These are phyloP conservation scores for Neofusicoccum umdonicola DNA, from an alignment of 2,329 filamentous ascomycete genomes.

Conservation along the genomic window DNA sequence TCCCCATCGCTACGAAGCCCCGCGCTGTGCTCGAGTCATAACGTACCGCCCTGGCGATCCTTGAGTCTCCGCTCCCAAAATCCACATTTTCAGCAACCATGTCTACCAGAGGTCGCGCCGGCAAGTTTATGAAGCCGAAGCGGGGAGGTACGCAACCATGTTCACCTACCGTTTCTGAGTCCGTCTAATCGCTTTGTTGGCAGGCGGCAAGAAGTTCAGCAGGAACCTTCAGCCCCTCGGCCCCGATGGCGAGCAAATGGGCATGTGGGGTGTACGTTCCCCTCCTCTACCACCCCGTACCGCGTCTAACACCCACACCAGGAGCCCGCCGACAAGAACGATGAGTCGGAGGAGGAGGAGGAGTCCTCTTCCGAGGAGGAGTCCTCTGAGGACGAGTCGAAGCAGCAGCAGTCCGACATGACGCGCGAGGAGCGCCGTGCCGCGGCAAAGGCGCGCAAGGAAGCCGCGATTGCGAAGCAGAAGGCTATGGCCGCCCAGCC, in stretches of 20 bases:
- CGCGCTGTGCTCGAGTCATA: conserved; percentile 15
- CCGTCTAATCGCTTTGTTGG: not conserved
- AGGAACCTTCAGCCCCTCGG: conserved; percentile 85
- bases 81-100: conserved; percentile 30
- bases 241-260: conserved; percentile 80
- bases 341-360: conserved; percentile 37
- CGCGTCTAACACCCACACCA: conserved; percentile 24
- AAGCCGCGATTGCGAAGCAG: conserved; percentile 77
- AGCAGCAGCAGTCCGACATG: conserved; percentile 51
- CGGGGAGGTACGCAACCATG: conserved; percentile 68
- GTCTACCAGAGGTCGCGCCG: conserved; percentile 71
- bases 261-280: conserved; percentile 74
- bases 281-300: not conserved
- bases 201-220: conserved; percentile 94
- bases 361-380: conserved; percentile 33
- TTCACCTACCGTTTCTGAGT: not conserved
- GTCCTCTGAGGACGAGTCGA: conserved; percentile 44
- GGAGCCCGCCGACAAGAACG: conserved; percentile 48
- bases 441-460: conserved; percentile 85
- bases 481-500: conserved; percentile 71
- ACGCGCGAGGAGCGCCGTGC: conserved; percentile 86
- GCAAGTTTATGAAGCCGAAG: conserved; percentile 92
- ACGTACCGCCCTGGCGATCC: not conserved
- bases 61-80: not conserved
- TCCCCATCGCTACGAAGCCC: not conserved